Evolutionary conservation across 2,329 filamentous ascomycete species (phyloP).

Genomic region (Domatiomyces globalis): DNA sequence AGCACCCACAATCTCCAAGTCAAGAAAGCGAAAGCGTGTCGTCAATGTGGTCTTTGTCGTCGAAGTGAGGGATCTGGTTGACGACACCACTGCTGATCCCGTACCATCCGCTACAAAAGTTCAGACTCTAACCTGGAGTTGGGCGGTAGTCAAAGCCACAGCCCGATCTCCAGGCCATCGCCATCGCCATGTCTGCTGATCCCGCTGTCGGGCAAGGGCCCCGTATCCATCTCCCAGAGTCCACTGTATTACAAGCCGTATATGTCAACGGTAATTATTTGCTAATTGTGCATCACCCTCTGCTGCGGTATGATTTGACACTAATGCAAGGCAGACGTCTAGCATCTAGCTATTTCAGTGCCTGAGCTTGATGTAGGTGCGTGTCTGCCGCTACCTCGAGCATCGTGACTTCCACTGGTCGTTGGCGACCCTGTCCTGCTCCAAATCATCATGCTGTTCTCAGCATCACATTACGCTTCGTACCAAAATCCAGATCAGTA

Average conservation of each 20-base stretch:
- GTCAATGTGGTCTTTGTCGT: too few species aligned
- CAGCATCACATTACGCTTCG: slow-evolving; percentile 29
- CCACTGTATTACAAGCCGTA: not conserved
- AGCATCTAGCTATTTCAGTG: slow-evolving; percentile 28
- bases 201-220: not conserved
- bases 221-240: not conserved
- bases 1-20: too few species aligned
- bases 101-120: too few species aligned
- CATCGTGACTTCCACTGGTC: slow-evolving; percentile 30
- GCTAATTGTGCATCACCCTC: not conserved
- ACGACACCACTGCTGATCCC: too few species aligned
- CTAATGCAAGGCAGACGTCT: not conserved
- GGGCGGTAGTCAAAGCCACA: too few species aligned
- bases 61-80: too few species aligned
- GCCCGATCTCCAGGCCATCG: too few species aligned
- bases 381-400: slow-evolving; percentile 24
- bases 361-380: slow-evolving; percentile 28
- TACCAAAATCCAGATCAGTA: slow-evolving; percentile 13
- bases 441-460: slow-evolving; percentile 29
- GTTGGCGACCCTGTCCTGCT: slow-evolving; percentile 28
- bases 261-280: not conserved
- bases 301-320: too few species aligned
- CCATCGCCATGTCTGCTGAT: too few species aligned
- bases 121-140: too few species aligned
- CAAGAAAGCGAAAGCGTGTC: too few species aligned